These are phyloP conservation scores for Chlorella sorokiniana DNA, from an alignment of 139 green algal genomes.

Conservation along the genomic window DNA sequence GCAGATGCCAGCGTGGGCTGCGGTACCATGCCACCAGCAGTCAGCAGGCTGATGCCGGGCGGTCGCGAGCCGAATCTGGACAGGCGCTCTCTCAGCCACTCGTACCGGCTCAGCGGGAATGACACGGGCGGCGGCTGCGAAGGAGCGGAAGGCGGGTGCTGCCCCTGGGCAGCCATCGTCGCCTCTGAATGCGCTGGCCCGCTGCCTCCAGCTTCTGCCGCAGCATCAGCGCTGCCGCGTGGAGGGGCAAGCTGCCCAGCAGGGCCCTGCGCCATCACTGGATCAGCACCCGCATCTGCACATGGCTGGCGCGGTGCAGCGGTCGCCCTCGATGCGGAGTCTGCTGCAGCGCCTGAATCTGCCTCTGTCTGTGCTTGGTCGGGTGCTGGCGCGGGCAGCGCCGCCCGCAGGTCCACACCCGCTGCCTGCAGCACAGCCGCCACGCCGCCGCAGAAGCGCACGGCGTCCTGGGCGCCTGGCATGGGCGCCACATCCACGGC, in stretches of 20 bases:
- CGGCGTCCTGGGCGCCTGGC: constrained; percentile 61
- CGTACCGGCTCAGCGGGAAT: constrained; percentile 48
- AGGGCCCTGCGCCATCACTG: background rate
- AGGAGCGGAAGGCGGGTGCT: background rate
- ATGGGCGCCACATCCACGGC: constrained; percentile 49
- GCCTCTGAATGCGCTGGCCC: background rate
- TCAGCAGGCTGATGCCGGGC: constrained; percentile 25
- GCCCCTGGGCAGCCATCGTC: background rate
- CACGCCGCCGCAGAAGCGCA: constrained; percentile 65
- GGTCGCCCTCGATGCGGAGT: background rate
- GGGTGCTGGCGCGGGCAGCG: background rate
- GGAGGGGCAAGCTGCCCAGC: too few species aligned
- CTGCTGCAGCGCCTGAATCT: background rate
- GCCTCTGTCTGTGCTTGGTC: background rate
- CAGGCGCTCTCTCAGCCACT: constrained; percentile 41
- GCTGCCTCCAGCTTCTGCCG: background rate
- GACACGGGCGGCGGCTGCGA: background rate
- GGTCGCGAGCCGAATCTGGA: background rate
- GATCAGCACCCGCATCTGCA: background rate
- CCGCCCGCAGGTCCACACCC: constrained; percentile 40
- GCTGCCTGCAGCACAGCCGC: constrained; percentile 48
- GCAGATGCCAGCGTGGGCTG: constrained; percentile 30
- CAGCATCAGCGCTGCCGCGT: too few species aligned
- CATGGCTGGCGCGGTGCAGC: too few species aligned
- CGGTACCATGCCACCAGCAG: constrained; percentile 28